Evolutionary conservation across 2,329 filamentous ascomycete genomes (phyloP), one percentile per base, ranked within the genome.

Genomic region (Pestalotiopsis sp.): DNA sequence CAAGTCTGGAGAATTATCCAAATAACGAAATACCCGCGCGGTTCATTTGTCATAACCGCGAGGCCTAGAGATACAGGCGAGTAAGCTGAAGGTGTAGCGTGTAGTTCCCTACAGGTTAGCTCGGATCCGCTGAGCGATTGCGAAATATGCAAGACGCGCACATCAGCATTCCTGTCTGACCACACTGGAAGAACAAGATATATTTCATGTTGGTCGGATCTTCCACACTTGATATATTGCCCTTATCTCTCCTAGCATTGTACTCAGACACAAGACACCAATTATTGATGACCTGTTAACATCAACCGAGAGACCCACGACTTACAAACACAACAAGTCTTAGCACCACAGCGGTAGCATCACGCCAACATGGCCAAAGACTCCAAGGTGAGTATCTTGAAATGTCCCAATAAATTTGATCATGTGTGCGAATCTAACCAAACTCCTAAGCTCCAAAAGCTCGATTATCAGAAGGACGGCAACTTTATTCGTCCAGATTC

Each of bases 401-500:
- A 9, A 31, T 31, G 1, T 9, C 7, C 31, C 31, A 2, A 31
- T 1, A 31, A 31, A 2, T 31, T 31, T 9, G 31, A 7, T 31
- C 31, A 31, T 31, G 27, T 9, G 60, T 1, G 14, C 14, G 13
- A 63, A 39, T 20, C 62, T 64, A 25, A 52, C 4, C 14, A 13
- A 27, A 20, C 5, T 5, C 7, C 6, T 12, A 3, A 68, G 41
- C 58, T 17, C 59, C 55, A 61, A 49, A 73, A 71, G 57, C 68
- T 71, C 52, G 61, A 71, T 7, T 74, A 86, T 71, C 74, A 77
- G 27, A 74, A 76, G 64, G 83, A 87, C 69, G 87, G 87, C 12
- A 81, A 83, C 13, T 90, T 89, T 73, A 79, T 82, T 2, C 83
- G 87, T 20, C 85, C 85, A 69, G 80, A 83, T 55, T 87, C 86